Evolutionary conservation across 805 yeast species (phyloP), one percentile per base, ranked within the genome.

Genomic region (Lachancea mirantina): DNA sequence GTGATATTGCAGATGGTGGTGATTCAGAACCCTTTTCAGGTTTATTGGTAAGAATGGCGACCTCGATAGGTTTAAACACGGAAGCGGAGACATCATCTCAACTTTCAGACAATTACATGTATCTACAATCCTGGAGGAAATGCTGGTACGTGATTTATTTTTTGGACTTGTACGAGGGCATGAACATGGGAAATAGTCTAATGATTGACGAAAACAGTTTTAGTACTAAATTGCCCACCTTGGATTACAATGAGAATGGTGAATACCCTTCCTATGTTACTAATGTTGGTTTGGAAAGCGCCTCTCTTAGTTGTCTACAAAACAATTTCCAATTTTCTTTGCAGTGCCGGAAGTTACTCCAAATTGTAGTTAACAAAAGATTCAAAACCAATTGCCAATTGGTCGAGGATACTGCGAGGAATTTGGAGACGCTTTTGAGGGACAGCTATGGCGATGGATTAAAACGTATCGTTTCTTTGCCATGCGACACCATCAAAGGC

Each of bases 41-140:
- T 2, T 55, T 72, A 52, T 41, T 74, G 15, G 45, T 72, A 3
- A 78, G 73, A 41, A 72, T 75, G 73, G 78, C 72, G 0, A 61
- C 64, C 23, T 64, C 76, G 0, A 59, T 75, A 32, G 84, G 83
- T 0, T 42, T 76, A 29, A 72, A 76, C 49, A 58, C 80, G 33
- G 82, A 76, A 36, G 74, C 78, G 3, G 58, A 56, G 8, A 40
- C 42, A 3, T 64, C 68, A 29, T 33, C 40, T 26, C 40, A 29
- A 40, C 45, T 38, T n/a, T 30, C 49, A 6, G 35, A 34, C 15
- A 28, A 49, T 37, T 28, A 59, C 47, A 34, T 35, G 46, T 38
- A 47, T 9, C 61, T 65, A 17, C 70, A 72, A 40, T 45, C 75
- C 3, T 65, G 73, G 64, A 62, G 84, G 45, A 76, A 73, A 43